Percentiles rank a stretch among this genome's conserved stretches.
Evolutionary conservation across 2,329 filamentous ascomycete genomes (phyloP).

Genomic region (Pseudogymnoascus sp.): DNA sequence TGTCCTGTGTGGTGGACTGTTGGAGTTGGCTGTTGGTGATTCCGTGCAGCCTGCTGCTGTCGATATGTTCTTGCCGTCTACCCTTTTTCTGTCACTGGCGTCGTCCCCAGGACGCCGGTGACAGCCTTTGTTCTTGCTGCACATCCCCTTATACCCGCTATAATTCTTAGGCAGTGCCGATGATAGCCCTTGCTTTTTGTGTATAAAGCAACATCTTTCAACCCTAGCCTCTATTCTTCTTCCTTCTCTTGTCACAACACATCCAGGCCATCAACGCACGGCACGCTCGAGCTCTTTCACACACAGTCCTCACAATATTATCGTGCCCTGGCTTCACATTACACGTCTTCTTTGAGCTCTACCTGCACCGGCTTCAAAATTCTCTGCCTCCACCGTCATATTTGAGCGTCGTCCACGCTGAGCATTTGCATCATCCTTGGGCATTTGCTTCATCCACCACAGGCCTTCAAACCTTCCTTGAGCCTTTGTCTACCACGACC

Average conservation of each 20-base stretch:
- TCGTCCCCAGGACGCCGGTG: neutral
- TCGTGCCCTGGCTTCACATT: neutral
- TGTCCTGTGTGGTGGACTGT: neutral
- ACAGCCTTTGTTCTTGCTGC: neutral
- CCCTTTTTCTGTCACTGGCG: neutral
- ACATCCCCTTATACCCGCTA: neutral
- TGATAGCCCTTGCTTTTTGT: neutral
- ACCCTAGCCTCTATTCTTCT: neutral
- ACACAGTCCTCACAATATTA: neutral
- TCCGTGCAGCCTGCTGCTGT: neutral
- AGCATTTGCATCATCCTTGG: neutral
- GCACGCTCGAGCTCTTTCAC: neutral
- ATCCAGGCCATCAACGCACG: neutral
- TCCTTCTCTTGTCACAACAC: neutral
- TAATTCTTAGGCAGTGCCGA: neutral
- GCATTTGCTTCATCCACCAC: neutral
- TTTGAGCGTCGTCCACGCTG: neutral
- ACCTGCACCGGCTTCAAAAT: neutral
- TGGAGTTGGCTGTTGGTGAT: neutral
- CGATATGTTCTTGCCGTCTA: neutral
- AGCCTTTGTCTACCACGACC: neutral
- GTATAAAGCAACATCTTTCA: neutral
- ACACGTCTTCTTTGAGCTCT: neutral
- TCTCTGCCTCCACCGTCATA: neutral
- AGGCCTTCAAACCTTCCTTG: neutral